Conservation (phyloP, 768 basidiomycete genomes). For the Chalciporus piperatus region DNA sequence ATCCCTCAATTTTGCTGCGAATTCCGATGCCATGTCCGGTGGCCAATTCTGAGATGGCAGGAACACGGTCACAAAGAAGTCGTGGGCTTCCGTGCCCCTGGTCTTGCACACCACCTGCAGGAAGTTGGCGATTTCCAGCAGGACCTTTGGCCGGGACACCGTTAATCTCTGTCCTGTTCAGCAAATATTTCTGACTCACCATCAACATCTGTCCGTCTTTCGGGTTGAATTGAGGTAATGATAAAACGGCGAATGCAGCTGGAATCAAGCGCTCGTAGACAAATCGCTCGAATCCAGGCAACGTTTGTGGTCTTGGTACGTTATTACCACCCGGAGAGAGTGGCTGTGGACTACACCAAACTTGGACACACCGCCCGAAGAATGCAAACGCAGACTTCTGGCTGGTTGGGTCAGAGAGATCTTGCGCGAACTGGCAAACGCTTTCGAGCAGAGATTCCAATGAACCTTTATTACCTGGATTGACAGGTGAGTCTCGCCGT, state of each 20-base stretch:
- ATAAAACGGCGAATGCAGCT: slow-evolving; percentile 76
- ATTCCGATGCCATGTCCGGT: slow-evolving; percentile 68
- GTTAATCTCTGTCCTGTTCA: not conserved
- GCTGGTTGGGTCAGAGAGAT: slow-evolving; percentile 69
- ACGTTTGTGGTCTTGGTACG: slow-evolving; percentile 32
- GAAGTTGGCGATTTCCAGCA: slow-evolving; percentile 86
- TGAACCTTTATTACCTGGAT: slow-evolving; percentile 56
- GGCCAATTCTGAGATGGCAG: slow-evolving; percentile 92
- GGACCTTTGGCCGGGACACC: slow-evolving; percentile 49
- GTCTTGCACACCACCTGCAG: slow-evolving; percentile 75
- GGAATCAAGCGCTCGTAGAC: slow-evolving; percentile 86
- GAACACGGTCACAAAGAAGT: slow-evolving; percentile 75
- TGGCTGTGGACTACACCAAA: slow-evolving; percentile 61
- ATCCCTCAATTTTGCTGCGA: slow-evolving; percentile 71
- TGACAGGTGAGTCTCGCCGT: not conserved
- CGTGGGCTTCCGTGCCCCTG: slow-evolving; percentile 78
- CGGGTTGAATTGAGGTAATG: slow-evolving; percentile 75
- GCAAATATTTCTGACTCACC: slow-evolving; percentile 44
- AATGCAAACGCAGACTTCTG: slow-evolving; percentile 82
- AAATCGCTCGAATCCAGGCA: slow-evolving; percentile 92
- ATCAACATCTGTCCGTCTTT: slow-evolving; percentile 85
- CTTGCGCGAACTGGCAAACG: slow-evolving; percentile 70
- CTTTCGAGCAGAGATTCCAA: slow-evolving; percentile 76
- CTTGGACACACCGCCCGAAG: slow-evolving; percentile 61
- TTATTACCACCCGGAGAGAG: slow-evolving; percentile 35